A percentile compares a stretch with the other conserved stretches of the same genome.
phyloP scores from a whole-genome alignment of 2,329 filamentous ascomycete species.

The Talaromyces rugulosus region DNA sequence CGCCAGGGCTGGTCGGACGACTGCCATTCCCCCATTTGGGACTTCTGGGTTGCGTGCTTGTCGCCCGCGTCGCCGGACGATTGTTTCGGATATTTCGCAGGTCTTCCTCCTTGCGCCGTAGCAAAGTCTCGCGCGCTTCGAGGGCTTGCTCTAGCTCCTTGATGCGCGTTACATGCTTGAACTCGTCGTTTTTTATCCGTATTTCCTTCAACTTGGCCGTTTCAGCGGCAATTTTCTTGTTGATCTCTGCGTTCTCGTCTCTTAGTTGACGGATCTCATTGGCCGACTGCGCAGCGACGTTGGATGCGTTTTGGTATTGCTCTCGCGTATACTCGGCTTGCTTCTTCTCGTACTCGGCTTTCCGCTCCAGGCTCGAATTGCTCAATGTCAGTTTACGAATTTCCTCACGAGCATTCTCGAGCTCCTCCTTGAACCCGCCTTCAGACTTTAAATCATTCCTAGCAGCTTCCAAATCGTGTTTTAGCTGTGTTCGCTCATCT shows the following conservation, averaged over 20 bases:
- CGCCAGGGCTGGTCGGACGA: slow-evolving; percentile 38
- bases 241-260: slow-evolving; percentile 33
- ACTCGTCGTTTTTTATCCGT: slow-evolving; percentile 30
- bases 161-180: slow-evolving; percentile 33
- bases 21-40: slow-evolving; percentile 35
- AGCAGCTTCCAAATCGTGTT: slow-evolving; percentile 36
- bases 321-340: slow-evolving; percentile 44
- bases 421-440: slow-evolving; percentile 36
- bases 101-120: slow-evolving; percentile 43
- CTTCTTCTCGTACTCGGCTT: slow-evolving; percentile 37
- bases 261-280: slow-evolving; percentile 35
- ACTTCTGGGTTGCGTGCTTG: slow-evolving; percentile 40
- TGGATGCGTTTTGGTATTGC: slow-evolving; percentile 46
- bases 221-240: slow-evolving; percentile 34
- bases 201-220: slow-evolving; percentile 34
- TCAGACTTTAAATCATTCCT: slow-evolving; percentile 36
- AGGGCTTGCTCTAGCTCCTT: slow-evolving; percentile 35
- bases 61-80: slow-evolving; percentile 39
- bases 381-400: slow-evolving; percentile 33
- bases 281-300: slow-evolving; percentile 37
- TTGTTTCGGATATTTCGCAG: slow-evolving; percentile 42
- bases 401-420: slow-evolving; percentile 39
- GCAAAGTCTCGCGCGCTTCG: slow-evolving; percentile 33
- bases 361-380: slow-evolving; percentile 31
- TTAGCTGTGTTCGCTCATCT: slow-evolving; percentile 35